Evolutionary conservation across 1,284 basidiomycete genomes (phyloP).

Genomic region (Fereydounia khargensis): DNA sequence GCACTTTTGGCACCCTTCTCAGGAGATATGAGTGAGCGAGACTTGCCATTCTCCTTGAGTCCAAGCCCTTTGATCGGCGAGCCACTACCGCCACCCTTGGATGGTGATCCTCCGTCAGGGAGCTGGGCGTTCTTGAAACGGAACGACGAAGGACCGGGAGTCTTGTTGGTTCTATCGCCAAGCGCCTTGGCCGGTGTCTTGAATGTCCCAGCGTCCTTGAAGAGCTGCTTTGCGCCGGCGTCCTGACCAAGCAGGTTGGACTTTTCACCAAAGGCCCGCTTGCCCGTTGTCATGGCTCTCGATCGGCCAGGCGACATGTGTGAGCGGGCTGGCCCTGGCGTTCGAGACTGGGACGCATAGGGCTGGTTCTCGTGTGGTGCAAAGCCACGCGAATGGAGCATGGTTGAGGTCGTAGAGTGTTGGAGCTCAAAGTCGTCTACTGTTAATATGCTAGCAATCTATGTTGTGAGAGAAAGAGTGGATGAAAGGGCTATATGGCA

Average conservation of each 20-base stretch:
- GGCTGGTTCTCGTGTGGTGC: slow-evolving; percentile 33
- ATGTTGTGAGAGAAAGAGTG: too few relatives aligned
- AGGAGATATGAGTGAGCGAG: slow-evolving; percentile 2
- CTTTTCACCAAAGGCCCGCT: slow-evolving; percentile 11
- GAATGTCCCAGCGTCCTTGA: slow-evolving; percentile 12
- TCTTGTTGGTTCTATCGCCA: slow-evolving; percentile 22
- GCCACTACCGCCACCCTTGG: neutral
- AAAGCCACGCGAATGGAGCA: slow-evolving; percentile 34
- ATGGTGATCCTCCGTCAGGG: neutral
- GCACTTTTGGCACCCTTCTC: slow-evolving; percentile 12
- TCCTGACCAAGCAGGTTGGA: slow-evolving; percentile 19
- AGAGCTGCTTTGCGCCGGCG: slow-evolving; percentile 23
- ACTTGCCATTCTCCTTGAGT: neutral
- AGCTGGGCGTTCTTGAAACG: neutral
- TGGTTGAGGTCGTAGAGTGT: too few relatives aligned
- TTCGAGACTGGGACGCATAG: slow-evolving; percentile 19
- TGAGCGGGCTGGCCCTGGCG: slow-evolving; percentile 21
- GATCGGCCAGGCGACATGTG: slow-evolving; percentile 19
- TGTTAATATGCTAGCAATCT: too few relatives aligned
- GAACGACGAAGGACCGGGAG: slow-evolving; percentile 13
- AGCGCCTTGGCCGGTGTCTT: slow-evolving; percentile 27
- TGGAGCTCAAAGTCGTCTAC: too few relatives aligned
- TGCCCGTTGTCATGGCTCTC: slow-evolving; percentile 28
- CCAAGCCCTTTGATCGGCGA: slow-evolving; percentile 2
- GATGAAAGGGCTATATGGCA: too few relatives aligned